Conservation (phyloP, 2,329 filamentous ascomycete genomes). For the Cordyceps farinosa region DNA sequence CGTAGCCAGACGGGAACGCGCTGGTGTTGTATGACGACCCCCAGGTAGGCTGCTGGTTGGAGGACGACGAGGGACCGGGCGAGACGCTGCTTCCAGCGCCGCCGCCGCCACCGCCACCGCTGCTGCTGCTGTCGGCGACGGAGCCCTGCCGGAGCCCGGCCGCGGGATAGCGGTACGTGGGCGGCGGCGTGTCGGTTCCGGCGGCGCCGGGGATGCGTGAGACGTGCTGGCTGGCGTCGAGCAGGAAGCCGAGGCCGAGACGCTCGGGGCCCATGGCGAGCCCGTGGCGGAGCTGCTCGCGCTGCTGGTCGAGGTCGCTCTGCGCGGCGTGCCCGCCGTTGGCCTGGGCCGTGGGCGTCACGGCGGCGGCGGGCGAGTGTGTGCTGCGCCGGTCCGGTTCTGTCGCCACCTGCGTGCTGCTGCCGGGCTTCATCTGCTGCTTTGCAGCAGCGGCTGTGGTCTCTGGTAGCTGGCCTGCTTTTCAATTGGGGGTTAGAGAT, state of each 20-base stretch:
- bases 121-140: background rate
- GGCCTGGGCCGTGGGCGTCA: background rate
- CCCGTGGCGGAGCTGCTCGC: slow-evolving; percentile 49
- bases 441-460: background rate
- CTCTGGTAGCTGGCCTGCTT: background rate
- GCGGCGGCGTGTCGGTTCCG: slow-evolving; percentile 39
- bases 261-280: slow-evolving; percentile 62
- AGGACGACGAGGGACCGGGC: background rate
- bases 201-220: slow-evolving; percentile 49
- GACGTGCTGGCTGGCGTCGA: slow-evolving; percentile 57
- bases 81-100: background rate
- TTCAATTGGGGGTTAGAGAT: background rate
- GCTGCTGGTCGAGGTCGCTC: slow-evolving; percentile 41
- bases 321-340: slow-evolving; percentile 3
- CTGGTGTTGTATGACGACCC: background rate
- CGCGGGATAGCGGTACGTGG: background rate
- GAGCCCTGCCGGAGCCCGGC: background rate
- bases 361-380: background rate
- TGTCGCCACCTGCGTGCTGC: slow-evolving; percentile 20
- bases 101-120: background rate
- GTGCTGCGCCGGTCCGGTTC: slow-evolving; percentile 15
- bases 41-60: background rate
- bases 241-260: slow-evolving; percentile 69
- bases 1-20: background rate
- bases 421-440: background rate